phyloP scores from a whole-genome alignment of 129 eudicot genomes.

The Flaveria bidentis region DNA sequence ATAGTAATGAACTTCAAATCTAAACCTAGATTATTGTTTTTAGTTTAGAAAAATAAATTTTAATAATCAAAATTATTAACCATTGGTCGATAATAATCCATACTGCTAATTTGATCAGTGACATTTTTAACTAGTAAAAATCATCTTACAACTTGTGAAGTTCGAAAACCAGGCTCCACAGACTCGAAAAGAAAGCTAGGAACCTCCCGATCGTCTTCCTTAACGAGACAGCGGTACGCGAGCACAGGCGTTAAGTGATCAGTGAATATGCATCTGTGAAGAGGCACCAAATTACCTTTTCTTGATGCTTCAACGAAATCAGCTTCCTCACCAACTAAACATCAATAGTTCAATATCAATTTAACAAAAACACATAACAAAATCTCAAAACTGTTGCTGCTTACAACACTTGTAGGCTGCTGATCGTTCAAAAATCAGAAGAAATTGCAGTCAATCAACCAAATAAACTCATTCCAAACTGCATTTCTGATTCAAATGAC shows the following conservation, averaged over 20 bases:
- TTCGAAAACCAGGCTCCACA: constrained; percentile 69
- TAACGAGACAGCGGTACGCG: constrained; percentile 89
- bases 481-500: not conserved
- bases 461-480: too few relatives aligned
- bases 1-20: too few relatives aligned
- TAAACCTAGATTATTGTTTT: too few relatives aligned
- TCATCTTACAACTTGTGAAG: constrained; percentile 69
- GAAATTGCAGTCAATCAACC: too few relatives aligned
- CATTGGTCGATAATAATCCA: too few relatives aligned
- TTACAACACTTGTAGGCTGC: too few relatives aligned
- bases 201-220: constrained; percentile 77
- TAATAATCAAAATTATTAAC: too few relatives aligned
- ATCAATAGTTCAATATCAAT: not conserved
- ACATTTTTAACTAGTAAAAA: not conserved
- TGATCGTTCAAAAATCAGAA: too few relatives aligned
- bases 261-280: constrained; percentile 66
- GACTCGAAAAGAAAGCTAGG: constrained; percentile 95
- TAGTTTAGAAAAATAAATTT: too few relatives aligned
- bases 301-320: constrained; percentile 68
- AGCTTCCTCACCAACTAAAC: constrained; percentile 50
- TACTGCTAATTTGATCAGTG: too few relatives aligned
- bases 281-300: constrained; percentile 75
- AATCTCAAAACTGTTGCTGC: not conserved
- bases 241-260: constrained; percentile 96
- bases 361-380: constrained; percentile 19